Conservation (phyloP, 176 grass and related monocot genomes). For the Avena sativa region DNA sequence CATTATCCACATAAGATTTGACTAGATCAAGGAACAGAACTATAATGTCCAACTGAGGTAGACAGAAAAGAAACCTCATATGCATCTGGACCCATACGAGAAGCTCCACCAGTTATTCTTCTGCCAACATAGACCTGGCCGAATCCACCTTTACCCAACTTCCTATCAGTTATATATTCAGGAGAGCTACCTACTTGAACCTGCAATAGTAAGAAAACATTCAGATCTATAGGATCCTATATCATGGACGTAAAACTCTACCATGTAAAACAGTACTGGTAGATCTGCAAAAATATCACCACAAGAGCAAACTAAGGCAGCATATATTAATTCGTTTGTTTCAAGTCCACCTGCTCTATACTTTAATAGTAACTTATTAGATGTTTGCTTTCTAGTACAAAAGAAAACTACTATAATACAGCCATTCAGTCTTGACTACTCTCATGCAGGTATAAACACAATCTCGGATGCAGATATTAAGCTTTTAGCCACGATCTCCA, state of each 20-base stretch:
- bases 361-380: conserved; percentile 11
- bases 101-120: conserved; percentile 79
- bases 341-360: not conserved
- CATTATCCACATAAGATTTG: conserved; percentile 23
- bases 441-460: conserved; percentile 21
- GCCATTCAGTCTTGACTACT: not conserved
- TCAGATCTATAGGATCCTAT: conserved; percentile 2
- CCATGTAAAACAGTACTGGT: not conserved
- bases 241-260: conserved; percentile 2
- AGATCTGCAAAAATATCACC: conserved; percentile 1
- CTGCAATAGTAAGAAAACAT: conserved; percentile 45
- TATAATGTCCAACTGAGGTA: conserved; percentile 28
- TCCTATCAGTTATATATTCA: conserved; percentile 76
- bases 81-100: conserved; percentile 79
- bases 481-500: not conserved
- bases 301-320: not conserved
- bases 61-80: conserved; percentile 63
- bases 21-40: conserved; percentile 8
- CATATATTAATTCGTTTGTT: not conserved
- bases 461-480: not conserved
- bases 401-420: conserved; percentile 12
- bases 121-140: conserved; percentile 93
- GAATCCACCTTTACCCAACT: conserved; percentile 96
- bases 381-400: conserved; percentile 9
- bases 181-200: conserved; percentile 94